A percentile compares a stretch with the other conserved stretches of the same genome.
Evolutionary conservation across 2,329 filamentous ascomycete species (phyloP).

Genomic region (Ploettnerulaceae sp.): DNA sequence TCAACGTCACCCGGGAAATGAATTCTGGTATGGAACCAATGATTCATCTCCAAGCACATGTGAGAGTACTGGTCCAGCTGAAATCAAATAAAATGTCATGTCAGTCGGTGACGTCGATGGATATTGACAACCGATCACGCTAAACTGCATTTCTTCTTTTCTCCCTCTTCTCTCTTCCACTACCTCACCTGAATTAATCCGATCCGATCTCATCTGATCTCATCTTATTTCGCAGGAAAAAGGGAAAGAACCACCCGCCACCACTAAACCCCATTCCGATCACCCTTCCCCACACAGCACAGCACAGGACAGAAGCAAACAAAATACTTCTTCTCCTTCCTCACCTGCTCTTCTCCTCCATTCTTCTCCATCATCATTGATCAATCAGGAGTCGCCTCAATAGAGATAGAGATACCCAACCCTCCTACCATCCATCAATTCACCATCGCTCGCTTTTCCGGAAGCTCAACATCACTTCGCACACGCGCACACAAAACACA

Average conservation of each 20-base stretch:
- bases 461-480: neutral
- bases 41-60: no score
- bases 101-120: no score
- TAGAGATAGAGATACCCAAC: slow-evolving; percentile 2
- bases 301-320: no score
- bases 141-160: no score
- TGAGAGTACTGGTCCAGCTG: no score
- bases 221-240: neutral
- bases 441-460: neutral
- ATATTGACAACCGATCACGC: no score
- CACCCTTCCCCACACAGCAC: no score
- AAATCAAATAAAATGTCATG: no score
- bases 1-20: no score
- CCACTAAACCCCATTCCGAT: neutral
- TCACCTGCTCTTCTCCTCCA: neutral
- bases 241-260: neutral
- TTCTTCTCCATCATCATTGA: neutral
- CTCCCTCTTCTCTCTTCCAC: no score
- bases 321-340: slow-evolving; percentile 2
- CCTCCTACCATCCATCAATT: neutral
- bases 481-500: neutral
- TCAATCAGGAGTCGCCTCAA: neutral
- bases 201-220: slow-evolving; percentile 1
- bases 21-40: no score
- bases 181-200: no score